phyloP scores from a whole-genome alignment of 2,329 filamentous ascomycete genomes.

The Colletotrichum sp. region DNA sequence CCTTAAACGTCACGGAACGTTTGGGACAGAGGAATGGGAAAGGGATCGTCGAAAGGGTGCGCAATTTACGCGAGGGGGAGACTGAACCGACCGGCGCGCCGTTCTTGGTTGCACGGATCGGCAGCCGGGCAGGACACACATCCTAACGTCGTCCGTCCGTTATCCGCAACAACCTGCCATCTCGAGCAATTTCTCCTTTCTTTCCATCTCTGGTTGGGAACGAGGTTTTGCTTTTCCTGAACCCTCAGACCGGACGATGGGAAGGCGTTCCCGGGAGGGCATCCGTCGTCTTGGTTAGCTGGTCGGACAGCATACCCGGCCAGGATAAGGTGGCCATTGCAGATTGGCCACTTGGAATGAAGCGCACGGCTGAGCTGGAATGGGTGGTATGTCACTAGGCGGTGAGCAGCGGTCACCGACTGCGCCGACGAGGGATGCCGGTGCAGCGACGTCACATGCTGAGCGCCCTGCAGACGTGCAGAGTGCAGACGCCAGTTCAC shows the following conservation, averaged over 20 bases:
- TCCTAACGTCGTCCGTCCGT: not conserved
- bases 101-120: constrained; percentile 13
- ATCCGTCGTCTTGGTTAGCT: not conserved
- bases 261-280: not conserved
- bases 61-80: not conserved
- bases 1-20: constrained; percentile 12
- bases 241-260: not conserved
- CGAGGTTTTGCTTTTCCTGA: not conserved
- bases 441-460: constrained; percentile 16
- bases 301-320: not conserved
- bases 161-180: not conserved
- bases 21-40: not conserved
- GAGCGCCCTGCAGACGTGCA: not conserved
- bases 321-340: not conserved
- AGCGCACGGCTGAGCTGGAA: not conserved
- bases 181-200: constrained; percentile 8
- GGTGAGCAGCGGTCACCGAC: constrained; percentile 16
- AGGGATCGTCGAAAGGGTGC: not conserved
- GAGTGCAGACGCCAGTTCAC: not conserved
- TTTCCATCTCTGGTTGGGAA: not conserved
- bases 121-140: not conserved
- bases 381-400: constrained; percentile 17
- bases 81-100: not conserved
- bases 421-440: constrained; percentile 12
- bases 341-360: not conserved